Base-by-base conservation (phyloP, 2,329 filamentous ascomycete genomes). In the Calycina marina region DNA sequence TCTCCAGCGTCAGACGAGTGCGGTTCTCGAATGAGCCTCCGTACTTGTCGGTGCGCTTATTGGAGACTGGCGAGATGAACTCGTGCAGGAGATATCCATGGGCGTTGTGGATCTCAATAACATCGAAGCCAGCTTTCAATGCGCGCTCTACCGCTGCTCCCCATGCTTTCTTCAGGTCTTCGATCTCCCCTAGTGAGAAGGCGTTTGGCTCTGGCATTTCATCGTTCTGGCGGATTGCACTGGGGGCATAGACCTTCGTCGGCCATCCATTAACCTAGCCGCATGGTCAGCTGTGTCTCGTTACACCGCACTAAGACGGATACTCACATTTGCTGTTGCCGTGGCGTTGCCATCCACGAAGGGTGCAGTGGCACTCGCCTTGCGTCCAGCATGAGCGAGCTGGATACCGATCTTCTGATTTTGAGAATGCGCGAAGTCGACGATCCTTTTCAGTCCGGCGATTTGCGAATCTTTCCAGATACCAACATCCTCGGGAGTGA, bases 391-490 rank as follows among this genome's bases (percentile, higher is more conserved):
- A 48, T 93, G 85, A 1, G 62, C 81, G 4, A 93, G 64, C 59
- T 93, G 85, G 39, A 93, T 76, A 31, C 70, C 83, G 32, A 82
- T 72, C 41, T 79, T 72, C 48, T 84, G 75, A 50, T 66, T 68
- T 56, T 93, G 85, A 15, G 69, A 72, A 59, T 92, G 84, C 2
- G 78, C 71, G 40, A 85, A 92, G 39, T 92, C 80, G 20, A 76
- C 70, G 28, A 88, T 67, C 37, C 69, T 67, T 50, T 66, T 69
- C 36, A 92, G 58, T 11, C 39, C 39, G 3, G 67, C 75, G 38
- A 86, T 77, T 54, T 94, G 86, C 18, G 67, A 72, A 53, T 93
- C 86, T 40, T 78, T 65, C 86, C 85, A 94, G 5, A 94, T 58
- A 1, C 86, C 84, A 9, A 62, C 58, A 52, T 88, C 81, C 52